phyloP scores from a whole-genome alignment of 345 rosid species.

The Rhodamnia rubescens region DNA sequence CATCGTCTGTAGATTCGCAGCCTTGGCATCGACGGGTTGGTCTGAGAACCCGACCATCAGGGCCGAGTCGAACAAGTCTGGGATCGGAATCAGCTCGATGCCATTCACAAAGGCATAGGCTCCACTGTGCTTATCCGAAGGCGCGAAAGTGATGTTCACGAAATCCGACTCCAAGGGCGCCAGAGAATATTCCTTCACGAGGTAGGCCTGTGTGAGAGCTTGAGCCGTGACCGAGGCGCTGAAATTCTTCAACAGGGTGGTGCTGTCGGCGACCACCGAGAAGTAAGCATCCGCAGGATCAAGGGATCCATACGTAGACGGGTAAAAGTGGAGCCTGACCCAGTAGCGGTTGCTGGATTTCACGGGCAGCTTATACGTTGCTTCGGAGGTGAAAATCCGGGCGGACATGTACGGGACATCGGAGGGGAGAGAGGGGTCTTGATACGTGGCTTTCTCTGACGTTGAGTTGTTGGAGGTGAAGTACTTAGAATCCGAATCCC shows the following conservation, averaged over 20 bases:
- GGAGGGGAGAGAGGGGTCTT: conserved; percentile 62
- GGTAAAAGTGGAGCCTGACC: conserved; percentile 58
- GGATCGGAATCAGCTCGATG: conserved; percentile 47
- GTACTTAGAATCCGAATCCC: conserved; percentile 50
- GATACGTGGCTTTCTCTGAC: conserved; percentile 31
- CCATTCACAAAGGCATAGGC: conserved; percentile 67
- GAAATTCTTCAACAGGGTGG: conserved; percentile 58
- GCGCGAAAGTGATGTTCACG: conserved; percentile 40
- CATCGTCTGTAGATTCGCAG: conserved; percentile 43
- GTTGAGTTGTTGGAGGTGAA: conserved; percentile 20
- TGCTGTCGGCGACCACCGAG: conserved; percentile 31
- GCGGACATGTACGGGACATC: conserved; percentile 65
- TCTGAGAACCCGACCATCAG: conserved; percentile 42
- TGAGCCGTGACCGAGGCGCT: conserved; percentile 63
- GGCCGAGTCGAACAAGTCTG: conserved; percentile 41
- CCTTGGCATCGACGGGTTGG: conserved; percentile 14
- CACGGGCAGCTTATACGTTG: conserved; percentile 38
- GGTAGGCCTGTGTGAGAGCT: conserved; percentile 58
- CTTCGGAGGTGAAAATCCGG: conserved; percentile 46
- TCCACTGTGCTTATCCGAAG: conserved; percentile 23
- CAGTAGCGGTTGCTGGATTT: conserved; percentile 25
- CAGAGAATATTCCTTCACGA: conserved; percentile 52
- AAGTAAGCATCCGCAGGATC: conserved; percentile 44
- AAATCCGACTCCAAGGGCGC: conserved; percentile 20
- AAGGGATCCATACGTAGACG: conserved; percentile 37